Evolutionary conservation across 805 yeast species (phyloP).

Genomic region (Zygotorulaspora sp.): DNA sequence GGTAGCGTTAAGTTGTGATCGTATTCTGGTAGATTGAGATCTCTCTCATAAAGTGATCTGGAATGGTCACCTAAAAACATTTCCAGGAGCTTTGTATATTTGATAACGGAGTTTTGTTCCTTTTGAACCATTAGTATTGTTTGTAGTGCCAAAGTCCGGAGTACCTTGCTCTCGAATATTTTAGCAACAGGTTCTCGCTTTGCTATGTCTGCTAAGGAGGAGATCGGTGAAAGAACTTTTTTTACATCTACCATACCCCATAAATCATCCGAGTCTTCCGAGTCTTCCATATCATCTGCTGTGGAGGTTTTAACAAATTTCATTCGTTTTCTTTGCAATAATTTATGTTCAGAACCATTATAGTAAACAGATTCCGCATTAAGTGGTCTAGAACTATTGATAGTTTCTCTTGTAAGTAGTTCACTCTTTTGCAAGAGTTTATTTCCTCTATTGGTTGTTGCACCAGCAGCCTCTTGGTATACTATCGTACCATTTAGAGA

Average conservation of each 20-base stretch:
- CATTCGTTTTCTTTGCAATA: constrained; percentile 34
- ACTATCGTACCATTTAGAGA: constrained; percentile 25
- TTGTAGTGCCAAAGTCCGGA: constrained; percentile 61
- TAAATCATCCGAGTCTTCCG: constrained; percentile 38
- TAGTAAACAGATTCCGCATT: constrained; percentile 34
- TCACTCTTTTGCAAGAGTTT: constrained; percentile 50
- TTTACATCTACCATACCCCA: constrained; percentile 49
- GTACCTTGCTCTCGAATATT: constrained; percentile 56
- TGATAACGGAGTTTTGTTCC: constrained; percentile 75
- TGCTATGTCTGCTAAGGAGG: constrained; percentile 74
- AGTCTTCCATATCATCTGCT: constrained; percentile 11
- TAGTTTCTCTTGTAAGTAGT: constrained; percentile 42
- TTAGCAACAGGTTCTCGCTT: constrained; percentile 63
- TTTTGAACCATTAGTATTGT: constrained; percentile 72
- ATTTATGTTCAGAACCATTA: constrained; percentile 36
- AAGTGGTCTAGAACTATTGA: constrained; percentile 35
- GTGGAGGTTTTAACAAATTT: constrained; percentile 17
- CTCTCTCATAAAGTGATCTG: constrained; percentile 55
- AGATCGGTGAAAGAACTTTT: constrained; percentile 67
- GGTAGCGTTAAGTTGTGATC: constrained; percentile 52
- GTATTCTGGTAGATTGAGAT: constrained; percentile 61
- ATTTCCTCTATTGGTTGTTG: constrained; percentile 51
- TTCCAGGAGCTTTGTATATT: constrained; percentile 65
- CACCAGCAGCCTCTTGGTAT: constrained; percentile 32
- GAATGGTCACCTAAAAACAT: constrained; percentile 87